Percentiles rank a stretch among this genome's conserved stretches.
phyloP scores from a whole-genome alignment of 2,329 filamentous ascomycete genomes.

The Cryoendolithus antarcticus region DNA sequence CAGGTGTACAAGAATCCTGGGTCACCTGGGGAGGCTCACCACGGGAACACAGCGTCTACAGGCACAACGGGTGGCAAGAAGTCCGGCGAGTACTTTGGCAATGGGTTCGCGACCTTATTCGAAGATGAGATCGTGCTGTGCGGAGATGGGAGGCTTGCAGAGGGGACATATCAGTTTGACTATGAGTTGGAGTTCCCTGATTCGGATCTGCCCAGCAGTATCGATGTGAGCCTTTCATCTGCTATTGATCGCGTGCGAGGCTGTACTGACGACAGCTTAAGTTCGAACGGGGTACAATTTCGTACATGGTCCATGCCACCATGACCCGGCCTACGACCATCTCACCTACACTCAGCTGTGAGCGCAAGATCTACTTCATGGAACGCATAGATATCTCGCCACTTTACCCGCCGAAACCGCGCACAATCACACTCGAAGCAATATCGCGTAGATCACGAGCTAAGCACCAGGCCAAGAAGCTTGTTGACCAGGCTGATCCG shows the following conservation, averaged over 20 bases:
- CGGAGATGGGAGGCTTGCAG: conserved; percentile 62
- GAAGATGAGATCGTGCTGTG: conserved; percentile 72
- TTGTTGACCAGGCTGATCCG: conserved; percentile 16
- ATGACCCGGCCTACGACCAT: conserved; percentile 82
- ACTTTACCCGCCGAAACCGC: conserved; percentile 60
- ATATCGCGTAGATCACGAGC: conserved; percentile 57
- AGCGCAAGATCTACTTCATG: conserved; percentile 65
- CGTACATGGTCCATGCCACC: conserved; percentile 82
- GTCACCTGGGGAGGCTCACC: conserved; percentile 40
- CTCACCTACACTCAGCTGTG: conserved; percentile 64
- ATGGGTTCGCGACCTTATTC: conserved; percentile 69
- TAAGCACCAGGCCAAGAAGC: conserved; percentile 38
- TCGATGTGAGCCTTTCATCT: conserved; percentile 57
- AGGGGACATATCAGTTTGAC: conserved; percentile 67
- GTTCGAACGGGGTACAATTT: conserved; percentile 92
- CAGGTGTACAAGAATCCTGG: conserved; percentile 64
- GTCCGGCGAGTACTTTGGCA: conserved; percentile 51
- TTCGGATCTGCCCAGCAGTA: conserved; percentile 70
- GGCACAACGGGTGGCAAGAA: conserved; percentile 33
- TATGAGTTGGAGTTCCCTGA: conserved; percentile 61
- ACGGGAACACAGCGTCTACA: conserved; percentile 32
- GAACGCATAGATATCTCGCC: conserved; percentile 77
- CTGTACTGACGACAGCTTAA: conserved; percentile 28
- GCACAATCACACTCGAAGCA: conserved; percentile 77
- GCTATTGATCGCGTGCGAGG: not conserved